Evolutionary conservation across 176 grass and related monocot genomes (phyloP).

Genomic region (Oryza rufipogon): DNA sequence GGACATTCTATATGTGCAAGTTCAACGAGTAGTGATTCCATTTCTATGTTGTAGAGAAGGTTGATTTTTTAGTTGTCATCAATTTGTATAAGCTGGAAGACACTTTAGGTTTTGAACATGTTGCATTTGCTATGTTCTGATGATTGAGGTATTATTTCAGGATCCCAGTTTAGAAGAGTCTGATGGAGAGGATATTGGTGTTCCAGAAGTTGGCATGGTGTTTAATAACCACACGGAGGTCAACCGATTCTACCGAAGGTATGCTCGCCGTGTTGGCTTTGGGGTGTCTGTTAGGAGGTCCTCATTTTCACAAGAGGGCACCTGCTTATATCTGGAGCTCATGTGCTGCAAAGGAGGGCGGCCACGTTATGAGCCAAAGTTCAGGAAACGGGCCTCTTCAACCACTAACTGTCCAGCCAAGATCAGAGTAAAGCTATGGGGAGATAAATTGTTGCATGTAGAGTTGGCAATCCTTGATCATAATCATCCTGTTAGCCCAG

Average conservation of each 20-base stretch:
- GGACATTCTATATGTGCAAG: constrained; percentile 2
- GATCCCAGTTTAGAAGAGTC: constrained; percentile 57
- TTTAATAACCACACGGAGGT: constrained; percentile 82
- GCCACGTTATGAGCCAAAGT: constrained; percentile 83
- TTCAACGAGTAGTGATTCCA: neutral
- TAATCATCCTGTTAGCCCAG: constrained; percentile 92
- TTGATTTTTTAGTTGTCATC: neutral
- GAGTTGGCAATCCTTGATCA: constrained; percentile 87
- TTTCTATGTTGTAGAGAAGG: constrained; percentile 22
- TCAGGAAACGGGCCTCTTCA: constrained; percentile 79
- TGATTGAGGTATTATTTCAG: constrained; percentile 42
- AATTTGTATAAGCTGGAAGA: constrained; percentile 4
- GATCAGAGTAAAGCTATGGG: constrained; percentile 92
- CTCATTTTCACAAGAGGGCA: constrained; percentile 84
- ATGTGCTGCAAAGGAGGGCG: constrained; percentile 96
- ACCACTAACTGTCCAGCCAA: constrained; percentile 91
- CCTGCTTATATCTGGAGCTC: constrained; percentile 87
- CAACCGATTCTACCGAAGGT: constrained; percentile 75
- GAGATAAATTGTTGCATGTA: constrained; percentile 85
- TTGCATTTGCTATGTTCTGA: constrained; percentile 10
- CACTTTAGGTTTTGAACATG: constrained; percentile 27
- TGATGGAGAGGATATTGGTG: constrained; percentile 61
- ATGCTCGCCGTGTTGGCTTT: constrained; percentile 86
- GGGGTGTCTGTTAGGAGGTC: constrained; percentile 91
- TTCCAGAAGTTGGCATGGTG: constrained; percentile 95